Conservation (phyloP, 208 protist genomes). For the Trypanosoma avium region DNA sequence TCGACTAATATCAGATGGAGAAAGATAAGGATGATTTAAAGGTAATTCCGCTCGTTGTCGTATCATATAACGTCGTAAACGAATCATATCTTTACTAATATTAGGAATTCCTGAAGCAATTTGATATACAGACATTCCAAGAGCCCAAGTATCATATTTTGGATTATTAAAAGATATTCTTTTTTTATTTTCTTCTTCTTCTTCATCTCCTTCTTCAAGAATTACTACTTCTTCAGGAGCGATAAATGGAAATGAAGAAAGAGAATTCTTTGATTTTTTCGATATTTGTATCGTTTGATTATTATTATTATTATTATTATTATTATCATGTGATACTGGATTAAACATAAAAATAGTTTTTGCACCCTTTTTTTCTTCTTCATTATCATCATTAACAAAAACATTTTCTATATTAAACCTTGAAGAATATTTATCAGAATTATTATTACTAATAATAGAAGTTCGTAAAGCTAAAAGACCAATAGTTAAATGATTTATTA, state of each 20-base stretch:
- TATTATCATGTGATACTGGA: no score
- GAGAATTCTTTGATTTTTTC: not conserved
- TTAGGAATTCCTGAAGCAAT: conserved; percentile 37
- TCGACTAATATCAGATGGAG: conserved; percentile 44
- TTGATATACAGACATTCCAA: conserved; percentile 55
- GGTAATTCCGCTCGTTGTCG: conserved; percentile 24
- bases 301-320: no score
- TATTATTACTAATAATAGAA: not conserved
- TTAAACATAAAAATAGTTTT: conserved; percentile 7
- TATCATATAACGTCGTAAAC: not conserved
- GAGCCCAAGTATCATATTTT: conserved; percentile 51
- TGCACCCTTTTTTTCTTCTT: conserved; percentile 37
- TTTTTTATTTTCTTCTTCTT: conserved; percentile 9
- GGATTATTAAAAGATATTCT: conserved; percentile 2
- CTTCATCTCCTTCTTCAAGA: not conserved
- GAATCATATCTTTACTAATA: conserved; percentile 6
- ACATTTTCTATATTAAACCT: conserved; percentile 43
- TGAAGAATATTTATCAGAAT: conserved; percentile 17
- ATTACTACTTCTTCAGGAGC: no score
- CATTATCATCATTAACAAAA: conserved; percentile 33
- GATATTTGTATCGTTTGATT: no score
- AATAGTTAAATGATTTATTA: conserved; percentile 42
- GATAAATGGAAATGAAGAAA: not conserved
- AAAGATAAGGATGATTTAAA: conserved; percentile 52
- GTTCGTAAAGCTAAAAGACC: conserved; percentile 30